Evolutionary conservation across 257 asterid genomes (phyloP).

Genomic region (Scutellaria galericulata): DNA sequence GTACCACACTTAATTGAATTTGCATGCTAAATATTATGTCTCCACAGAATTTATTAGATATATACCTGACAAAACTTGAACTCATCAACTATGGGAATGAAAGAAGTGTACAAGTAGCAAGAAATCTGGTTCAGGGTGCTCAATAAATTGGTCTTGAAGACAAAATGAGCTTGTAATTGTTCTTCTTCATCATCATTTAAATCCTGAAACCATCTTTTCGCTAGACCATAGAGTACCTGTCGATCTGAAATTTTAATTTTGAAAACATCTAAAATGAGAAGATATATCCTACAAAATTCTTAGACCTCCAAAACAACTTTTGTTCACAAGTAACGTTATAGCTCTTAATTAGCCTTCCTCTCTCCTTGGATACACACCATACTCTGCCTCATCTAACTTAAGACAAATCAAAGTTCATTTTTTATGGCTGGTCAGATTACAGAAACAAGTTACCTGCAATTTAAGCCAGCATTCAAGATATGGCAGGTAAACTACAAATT

Average conservation of each 20-base stretch:
- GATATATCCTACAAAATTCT: no score
- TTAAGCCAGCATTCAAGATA: constrained; percentile 8
- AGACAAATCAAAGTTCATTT: constrained; percentile 12
- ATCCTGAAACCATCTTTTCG: constrained; percentile 79
- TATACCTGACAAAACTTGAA: constrained; percentile 76
- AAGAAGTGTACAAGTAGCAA: constrained; percentile 70
- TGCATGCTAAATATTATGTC: constrained; percentile 23
- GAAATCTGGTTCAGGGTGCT: constrained; percentile 63
- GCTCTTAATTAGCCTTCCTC: constrained; percentile 22
- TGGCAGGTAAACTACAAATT: constrained; percentile 15
- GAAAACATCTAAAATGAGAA: constrained; percentile 28
- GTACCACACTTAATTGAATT: constrained; percentile 25
- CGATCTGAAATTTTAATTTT: constrained; percentile 57
- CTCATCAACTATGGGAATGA: constrained; percentile 61
- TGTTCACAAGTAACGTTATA: not conserved
- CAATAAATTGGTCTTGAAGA: constrained; percentile 66
- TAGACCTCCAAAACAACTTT: constrained; percentile 3
- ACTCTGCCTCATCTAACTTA: constrained; percentile 25
- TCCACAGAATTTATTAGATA: constrained; percentile 25
- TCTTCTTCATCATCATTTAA: constrained; percentile 64
- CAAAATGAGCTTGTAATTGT: constrained; percentile 67
- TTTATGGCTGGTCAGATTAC: not conserved
- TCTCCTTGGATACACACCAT: constrained; percentile 11
- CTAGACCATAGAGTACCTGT: constrained; percentile 63
- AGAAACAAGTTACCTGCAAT: constrained; percentile 5